These are phyloP conservation scores for Fusarium concolor DNA, from an alignment of 2,329 filamentous ascomycete species.

Conservation along the genomic window DNA sequence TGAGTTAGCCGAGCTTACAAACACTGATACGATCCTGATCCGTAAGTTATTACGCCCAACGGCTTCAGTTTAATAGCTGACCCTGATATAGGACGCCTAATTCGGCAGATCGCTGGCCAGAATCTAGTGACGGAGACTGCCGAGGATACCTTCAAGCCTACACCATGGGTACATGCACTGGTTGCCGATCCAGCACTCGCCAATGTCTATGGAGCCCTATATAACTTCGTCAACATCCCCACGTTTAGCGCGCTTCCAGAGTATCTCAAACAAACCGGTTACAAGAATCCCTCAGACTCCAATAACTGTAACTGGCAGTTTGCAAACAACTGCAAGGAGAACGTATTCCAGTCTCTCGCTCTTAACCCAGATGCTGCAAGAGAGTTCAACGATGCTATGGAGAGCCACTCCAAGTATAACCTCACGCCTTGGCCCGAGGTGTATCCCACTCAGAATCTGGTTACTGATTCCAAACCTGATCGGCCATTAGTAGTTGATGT, in stretches of 20 bases:
- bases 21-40: constrained; percentile 50
- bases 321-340: constrained; percentile 42
- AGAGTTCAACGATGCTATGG: constrained; percentile 53
- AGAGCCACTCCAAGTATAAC: constrained; percentile 54
- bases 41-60: constrained; percentile 34
- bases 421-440: constrained; percentile 53
- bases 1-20: constrained; percentile 50
- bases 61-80: neutral
- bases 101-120: constrained; percentile 52
- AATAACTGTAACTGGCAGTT: constrained; percentile 51
- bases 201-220: constrained; percentile 50
- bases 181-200: constrained; percentile 46
- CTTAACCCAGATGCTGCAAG: constrained; percentile 45
- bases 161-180: constrained; percentile 49
- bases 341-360: constrained; percentile 50
- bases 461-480: constrained; percentile 45
- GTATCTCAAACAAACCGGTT: constrained; percentile 50
- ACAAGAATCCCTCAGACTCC: constrained; percentile 51
- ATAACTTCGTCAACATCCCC: constrained; percentile 48
- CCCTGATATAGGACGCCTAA: constrained; percentile 46
- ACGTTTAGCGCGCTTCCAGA: constrained; percentile 49
- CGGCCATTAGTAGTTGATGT: constrained; percentile 51
- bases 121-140: constrained; percentile 50
- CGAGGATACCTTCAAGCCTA: constrained; percentile 51
- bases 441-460: constrained; percentile 49